Conservation (phyloP, 2,329 filamentous ascomycete genomes). For the Colletotrichum australisinense region DNA sequence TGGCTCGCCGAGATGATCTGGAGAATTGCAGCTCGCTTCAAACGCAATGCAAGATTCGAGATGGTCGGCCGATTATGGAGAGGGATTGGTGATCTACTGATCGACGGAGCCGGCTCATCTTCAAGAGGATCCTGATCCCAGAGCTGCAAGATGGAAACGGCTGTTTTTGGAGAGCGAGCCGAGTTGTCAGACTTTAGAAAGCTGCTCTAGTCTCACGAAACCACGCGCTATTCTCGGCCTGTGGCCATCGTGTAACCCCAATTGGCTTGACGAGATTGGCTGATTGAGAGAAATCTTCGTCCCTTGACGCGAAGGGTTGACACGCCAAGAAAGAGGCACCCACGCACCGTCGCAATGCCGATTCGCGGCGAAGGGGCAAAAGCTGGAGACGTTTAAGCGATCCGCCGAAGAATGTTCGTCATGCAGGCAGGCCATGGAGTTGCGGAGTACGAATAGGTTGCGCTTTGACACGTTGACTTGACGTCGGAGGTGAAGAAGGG, state of each 20-base stretch:
- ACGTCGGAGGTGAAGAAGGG: neutral
- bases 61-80: neutral
- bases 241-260: neutral
- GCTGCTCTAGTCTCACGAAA: neutral
- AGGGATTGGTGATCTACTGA: conserved; percentile 17
- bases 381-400: neutral
- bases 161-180: neutral
- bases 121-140: neutral
- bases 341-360: neutral
- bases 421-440: neutral
- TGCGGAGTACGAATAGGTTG: conserved; percentile 7
- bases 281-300: neutral
- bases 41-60: neutral
- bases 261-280: neutral
- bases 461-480: conserved; percentile 13
- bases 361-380: too few species aligned
- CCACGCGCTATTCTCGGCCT: neutral
- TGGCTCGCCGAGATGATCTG: conserved; percentile 5
- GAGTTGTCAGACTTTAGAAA: neutral
- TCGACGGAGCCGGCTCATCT: conserved; percentile 2
- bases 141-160: neutral
- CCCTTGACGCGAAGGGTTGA: neutral
- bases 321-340: neutral
- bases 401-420: neutral
- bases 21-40: conserved; percentile 1